These are phyloP conservation scores for Capsella rubella DNA, from an alignment of 441 rosid genomes.

Conservation along the genomic window DNA sequence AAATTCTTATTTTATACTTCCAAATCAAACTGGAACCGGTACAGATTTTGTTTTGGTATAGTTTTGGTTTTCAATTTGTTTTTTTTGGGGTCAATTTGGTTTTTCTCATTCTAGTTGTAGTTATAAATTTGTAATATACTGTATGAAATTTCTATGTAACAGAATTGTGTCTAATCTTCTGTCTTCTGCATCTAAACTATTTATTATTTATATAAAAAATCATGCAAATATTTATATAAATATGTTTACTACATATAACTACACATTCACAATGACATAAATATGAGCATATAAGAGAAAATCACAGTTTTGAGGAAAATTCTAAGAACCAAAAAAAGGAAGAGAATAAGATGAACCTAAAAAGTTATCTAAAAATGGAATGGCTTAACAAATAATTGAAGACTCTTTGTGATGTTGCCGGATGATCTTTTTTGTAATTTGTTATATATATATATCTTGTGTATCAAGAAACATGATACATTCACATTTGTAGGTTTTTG, in stretches of 20 bases:
- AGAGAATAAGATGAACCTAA: conserved; percentile 13
- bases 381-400: conserved; percentile 22
- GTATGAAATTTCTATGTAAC: too few species aligned
- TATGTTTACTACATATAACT: conserved; percentile 28
- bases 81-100: too few species aligned
- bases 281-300: conserved; percentile 18
- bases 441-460: conserved; percentile 19
- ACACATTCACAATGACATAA: conserved; percentile 32
- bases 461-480: conserved; percentile 26
- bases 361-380: conserved; percentile 11
- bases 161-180: too few species aligned
- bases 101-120: too few species aligned
- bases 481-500: conserved; percentile 18
- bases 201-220: too few species aligned
- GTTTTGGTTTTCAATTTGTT: too few species aligned
- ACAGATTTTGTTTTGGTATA: too few species aligned
- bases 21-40: too few species aligned
- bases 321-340: not conserved
- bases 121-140: too few species aligned
- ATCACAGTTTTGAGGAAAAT: conserved; percentile 7
- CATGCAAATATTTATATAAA: conserved; percentile 12
- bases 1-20: too few species aligned
- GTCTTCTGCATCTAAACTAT: too few species aligned
- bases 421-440: not conserved
- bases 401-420: conserved; percentile 3